Base-by-base conservation (phyloP, 257 asterid species). In the Forsythia suspensa region DNA sequence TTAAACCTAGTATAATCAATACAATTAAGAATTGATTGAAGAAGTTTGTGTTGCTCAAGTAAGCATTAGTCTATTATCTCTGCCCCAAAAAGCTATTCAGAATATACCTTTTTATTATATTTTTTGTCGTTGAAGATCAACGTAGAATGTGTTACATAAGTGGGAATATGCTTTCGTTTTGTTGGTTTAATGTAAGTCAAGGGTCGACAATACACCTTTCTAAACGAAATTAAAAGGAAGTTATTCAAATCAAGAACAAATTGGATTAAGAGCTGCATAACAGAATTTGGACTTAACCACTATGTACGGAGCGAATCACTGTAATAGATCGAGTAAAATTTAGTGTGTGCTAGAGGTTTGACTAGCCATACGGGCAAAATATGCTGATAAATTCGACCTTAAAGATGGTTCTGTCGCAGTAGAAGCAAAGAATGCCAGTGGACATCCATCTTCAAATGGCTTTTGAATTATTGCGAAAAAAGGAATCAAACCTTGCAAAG, bases 401-500 rank as follows among this genome's bases (percentile, higher is more conserved):
- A 21, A 61, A 61, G 4, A 61, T 21, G 16, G 37, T 61, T 21
- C 0, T 59, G 24, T 12, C 15, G 5, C 36, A 20, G 15, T 13
- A 8, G n/a, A 6, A 0, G 41, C 16, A 74, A 84, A 51, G 61
- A 71, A 48, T 71, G 79, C 79, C 65, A 63, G 48, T 84, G 83
- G 81, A 84, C 76, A 66, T 78, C 82, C 75, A 81, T 84, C 82
- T 81, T 79, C 38, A 21, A 52, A 69, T 80, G 78, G 71, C 85
- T 80, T 84, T 81, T 81, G 80, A 44, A 84, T 84, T 84, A 84
- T 84, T 84, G 87, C 34, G 52, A 70, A 13, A 70, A 79, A 57
- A 75, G 61, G 71, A 78, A 74, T 73, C 70, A 21, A 74, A 70
- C 40, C 13, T 71, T 51, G 75, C 80, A 75, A 59, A 68, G 80